Percentiles rank a stretch among this genome's conserved stretches.
Evolutionary conservation across 768 basidiomycete genomes (phyloP).

Genomic region (Auricularia cornea): DNA sequence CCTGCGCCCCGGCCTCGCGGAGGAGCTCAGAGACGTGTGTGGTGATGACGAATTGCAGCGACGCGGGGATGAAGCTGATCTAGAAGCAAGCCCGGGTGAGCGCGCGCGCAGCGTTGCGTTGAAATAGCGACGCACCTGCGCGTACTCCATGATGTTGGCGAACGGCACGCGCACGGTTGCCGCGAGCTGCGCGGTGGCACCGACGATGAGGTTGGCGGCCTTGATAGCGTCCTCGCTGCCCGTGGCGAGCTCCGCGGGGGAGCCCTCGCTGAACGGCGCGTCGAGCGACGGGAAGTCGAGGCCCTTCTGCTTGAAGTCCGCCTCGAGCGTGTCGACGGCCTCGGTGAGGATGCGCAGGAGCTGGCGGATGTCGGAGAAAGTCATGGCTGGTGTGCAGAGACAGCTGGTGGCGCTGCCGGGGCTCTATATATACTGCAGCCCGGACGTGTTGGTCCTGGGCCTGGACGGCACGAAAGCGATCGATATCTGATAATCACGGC

Average conservation of each 20-base stretch:
- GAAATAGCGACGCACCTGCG: too few species aligned
- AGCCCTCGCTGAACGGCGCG: conserved; percentile 28
- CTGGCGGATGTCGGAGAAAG: background rate
- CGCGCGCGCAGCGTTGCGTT: too few species aligned
- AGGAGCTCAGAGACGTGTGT: conserved; percentile 64
- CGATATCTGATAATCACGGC: too few species aligned
- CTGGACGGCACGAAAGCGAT: too few species aligned
- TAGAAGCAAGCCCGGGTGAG: too few species aligned
- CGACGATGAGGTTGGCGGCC: conserved; percentile 36
- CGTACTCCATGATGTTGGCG: conserved; percentile 52
- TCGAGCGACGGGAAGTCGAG: conserved; percentile 57
- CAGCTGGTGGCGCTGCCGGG: too few species aligned
- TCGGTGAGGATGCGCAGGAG: conserved; percentile 44
- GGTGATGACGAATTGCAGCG: conserved; percentile 64
- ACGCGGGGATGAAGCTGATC: conserved; percentile 49
- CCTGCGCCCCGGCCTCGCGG: conserved; percentile 46
- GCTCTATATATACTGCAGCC: too few species aligned
- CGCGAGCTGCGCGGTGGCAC: conserved; percentile 60
- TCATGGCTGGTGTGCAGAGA: too few species aligned
- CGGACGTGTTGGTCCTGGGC: too few species aligned
- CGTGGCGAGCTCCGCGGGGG: conserved; percentile 40
- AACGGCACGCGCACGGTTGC: conserved; percentile 61
- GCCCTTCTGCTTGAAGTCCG: conserved; percentile 20
- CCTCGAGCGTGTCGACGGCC: conserved; percentile 63
- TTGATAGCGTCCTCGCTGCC: conserved; percentile 19